Conservation (phyloP, 148 eudicot species). For the Heliamphora exappendiculata region DNA sequence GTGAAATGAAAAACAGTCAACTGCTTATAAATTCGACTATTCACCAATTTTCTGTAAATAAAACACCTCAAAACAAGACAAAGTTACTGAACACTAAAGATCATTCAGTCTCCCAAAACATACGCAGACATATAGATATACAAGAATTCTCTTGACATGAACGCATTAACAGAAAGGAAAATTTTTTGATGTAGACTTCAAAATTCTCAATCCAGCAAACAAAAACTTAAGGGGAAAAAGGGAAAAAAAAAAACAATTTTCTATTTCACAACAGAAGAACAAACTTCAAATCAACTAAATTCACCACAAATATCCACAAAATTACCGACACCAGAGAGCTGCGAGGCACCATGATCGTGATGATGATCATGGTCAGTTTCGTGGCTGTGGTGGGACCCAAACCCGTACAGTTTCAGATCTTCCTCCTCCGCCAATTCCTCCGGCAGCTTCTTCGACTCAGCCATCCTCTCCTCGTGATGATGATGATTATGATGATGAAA, state of each 20-base stretch:
- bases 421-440: slow-evolving; percentile 90
- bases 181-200: neutral
- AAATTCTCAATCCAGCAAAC: neutral
- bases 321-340: slow-evolving; percentile 59
- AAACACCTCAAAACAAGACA: neutral
- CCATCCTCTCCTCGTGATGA: slow-evolving; percentile 6
- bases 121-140: neutral
- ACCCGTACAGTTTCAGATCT: slow-evolving; percentile 57
- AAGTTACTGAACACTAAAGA: neutral
- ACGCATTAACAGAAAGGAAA: neutral
- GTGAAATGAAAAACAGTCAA: no score
- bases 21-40: no score
- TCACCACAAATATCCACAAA: neutral
- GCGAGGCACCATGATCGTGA: slow-evolving; percentile 21
- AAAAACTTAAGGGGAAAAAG: neutral
- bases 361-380: slow-evolving; percentile 21
- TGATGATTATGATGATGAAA: slow-evolving; percentile 25
- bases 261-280: neutral
- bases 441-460: slow-evolving; percentile 33
- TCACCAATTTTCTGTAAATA: neutral
- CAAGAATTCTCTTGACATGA: neutral
- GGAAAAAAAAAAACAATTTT: neutral
- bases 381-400: slow-evolving; percentile 24
- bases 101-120: neutral
- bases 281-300: neutral